Evolutionary conservation across 179 eudicot species (phyloP).

Genomic region (Carnegiea gigantea): DNA sequence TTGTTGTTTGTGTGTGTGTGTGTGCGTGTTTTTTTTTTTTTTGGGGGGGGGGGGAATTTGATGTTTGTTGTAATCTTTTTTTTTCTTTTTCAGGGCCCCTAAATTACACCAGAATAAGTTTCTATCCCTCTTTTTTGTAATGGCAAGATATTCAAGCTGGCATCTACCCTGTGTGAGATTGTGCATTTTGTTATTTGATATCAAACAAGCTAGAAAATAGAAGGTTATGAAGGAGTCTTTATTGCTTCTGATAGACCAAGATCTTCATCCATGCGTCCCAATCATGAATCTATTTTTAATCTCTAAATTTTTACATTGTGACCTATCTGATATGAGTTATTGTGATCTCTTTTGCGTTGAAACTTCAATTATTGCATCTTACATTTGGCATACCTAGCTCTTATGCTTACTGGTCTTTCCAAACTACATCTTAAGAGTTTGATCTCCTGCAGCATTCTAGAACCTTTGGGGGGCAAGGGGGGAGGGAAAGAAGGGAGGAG

Average conservation of each 20-base stretch:
- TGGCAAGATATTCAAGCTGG: neutral
- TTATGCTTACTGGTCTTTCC: neutral
- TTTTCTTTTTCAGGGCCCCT: neutral
- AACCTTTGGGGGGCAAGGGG: too few species aligned
- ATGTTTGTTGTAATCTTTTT: neutral
- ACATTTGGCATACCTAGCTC: neutral
- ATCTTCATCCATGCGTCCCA: neutral
- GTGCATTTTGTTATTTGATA: neutral
- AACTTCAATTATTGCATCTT: neutral
- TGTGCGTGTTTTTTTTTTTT: too few species aligned
- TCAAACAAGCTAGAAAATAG: neutral
- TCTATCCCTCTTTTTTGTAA: neutral
- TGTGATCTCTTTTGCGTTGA: neutral
- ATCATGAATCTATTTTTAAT: neutral
- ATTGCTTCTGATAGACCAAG: neutral
- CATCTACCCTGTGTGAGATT: neutral
- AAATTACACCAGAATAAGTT: neutral
- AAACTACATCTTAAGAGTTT: neutral
- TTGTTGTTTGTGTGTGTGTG: too few species aligned
- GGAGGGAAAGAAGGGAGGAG: neutral
- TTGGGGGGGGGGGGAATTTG: neutral
- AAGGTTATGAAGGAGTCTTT: neutral
- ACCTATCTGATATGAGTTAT: neutral
- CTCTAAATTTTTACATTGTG: neutral
- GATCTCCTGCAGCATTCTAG: neutral